phyloP scores from a whole-genome alignment of 768 basidiomycete genomes.

The Sistotremastrum suecicum region DNA sequence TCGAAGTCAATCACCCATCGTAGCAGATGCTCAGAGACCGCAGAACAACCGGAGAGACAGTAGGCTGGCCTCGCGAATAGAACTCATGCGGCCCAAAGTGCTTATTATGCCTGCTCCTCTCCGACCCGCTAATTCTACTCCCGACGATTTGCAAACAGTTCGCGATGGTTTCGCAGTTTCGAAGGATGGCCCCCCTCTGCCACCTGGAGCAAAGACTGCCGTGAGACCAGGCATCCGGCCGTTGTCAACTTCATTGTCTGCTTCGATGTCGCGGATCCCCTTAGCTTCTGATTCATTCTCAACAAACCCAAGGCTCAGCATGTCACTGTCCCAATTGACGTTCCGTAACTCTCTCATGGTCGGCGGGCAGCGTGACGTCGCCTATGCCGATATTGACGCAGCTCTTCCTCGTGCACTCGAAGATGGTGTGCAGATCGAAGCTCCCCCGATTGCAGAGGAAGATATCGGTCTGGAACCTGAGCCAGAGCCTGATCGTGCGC shows the following conservation, averaged over 20 bases:
- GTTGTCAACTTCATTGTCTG: constrained; percentile 16
- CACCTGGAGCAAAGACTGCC: constrained; percentile 52
- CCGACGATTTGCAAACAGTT: constrained; percentile 33
- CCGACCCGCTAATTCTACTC: too few relatives aligned
- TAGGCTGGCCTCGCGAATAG: constrained; percentile 37
- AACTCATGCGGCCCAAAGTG: constrained; percentile 79
- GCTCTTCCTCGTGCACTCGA: constrained; percentile 55
- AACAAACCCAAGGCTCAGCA: constrained; percentile 59
- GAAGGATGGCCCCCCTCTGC: constrained; percentile 64
- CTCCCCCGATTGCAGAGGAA: constrained; percentile 14
- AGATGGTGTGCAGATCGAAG: constrained; percentile 66
- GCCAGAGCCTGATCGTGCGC: constrained; percentile 28
- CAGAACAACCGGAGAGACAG: too few relatives aligned
- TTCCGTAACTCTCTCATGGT: constrained; percentile 72
- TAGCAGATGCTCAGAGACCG: neutral
- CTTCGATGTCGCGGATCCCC: constrained; percentile 19
- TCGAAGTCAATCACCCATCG: neutral
- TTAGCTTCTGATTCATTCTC: constrained; percentile 53
- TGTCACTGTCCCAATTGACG: constrained; percentile 69
- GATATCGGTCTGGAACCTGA: constrained; percentile 24
- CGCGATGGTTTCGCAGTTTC: constrained; percentile 50
- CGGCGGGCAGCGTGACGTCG: constrained; percentile 48
- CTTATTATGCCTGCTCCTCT: constrained; percentile 83
- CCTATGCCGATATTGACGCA: constrained; percentile 45
- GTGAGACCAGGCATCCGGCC: constrained; percentile 29